These are phyloP conservation scores for Dioscorea cayenensis DNA, from an alignment of 116 monocot genomes.

Conservation along the genomic window DNA sequence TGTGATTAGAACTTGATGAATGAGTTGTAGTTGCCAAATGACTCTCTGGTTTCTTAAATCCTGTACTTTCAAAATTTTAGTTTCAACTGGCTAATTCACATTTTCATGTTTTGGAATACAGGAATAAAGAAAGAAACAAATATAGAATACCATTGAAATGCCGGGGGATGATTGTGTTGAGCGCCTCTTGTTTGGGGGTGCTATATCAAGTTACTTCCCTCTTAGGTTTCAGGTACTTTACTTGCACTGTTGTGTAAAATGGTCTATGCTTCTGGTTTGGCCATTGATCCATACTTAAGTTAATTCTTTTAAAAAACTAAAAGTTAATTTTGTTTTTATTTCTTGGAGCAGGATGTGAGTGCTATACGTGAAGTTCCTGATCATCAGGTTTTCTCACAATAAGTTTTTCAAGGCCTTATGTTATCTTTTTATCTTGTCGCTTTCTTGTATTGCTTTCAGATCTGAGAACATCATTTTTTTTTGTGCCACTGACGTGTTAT, in stretches of 20 bases:
- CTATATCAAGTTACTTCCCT: conserved; percentile 49
- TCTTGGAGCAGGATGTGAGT: conserved; percentile 54
- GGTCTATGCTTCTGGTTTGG: not conserved
- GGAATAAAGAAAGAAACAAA: not conserved
- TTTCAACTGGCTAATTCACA: not conserved
- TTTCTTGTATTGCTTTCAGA: not conserved
- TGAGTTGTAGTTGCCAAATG: too few relatives aligned
- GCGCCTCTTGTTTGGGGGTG: conserved; percentile 56
- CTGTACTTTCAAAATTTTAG: not conserved
- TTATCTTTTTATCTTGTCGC: not conserved
- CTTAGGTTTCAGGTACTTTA: conserved; percentile 43
- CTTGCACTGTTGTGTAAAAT: too few relatives aligned
- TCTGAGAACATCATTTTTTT: not conserved
- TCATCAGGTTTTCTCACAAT: conserved; percentile 37
- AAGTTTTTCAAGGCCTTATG: not conserved
- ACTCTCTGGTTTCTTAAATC: too few relatives aligned
- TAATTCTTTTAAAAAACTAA: not conserved
- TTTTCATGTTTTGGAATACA: not conserved
- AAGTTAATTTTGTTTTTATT: not conserved
- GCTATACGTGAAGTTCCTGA: conserved; percentile 53
- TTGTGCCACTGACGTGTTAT: conserved; percentile 4
- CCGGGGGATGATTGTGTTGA: conserved; percentile 27
- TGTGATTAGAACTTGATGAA: too few relatives aligned
- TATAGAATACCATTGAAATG: conserved; percentile 16
- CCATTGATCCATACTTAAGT: not conserved